Percentiles rank a stretch among this genome's conserved stretches.
phyloP scores from a whole-genome alignment of 2,329 filamentous ascomycete species.

The Cercospora sesami region DNA sequence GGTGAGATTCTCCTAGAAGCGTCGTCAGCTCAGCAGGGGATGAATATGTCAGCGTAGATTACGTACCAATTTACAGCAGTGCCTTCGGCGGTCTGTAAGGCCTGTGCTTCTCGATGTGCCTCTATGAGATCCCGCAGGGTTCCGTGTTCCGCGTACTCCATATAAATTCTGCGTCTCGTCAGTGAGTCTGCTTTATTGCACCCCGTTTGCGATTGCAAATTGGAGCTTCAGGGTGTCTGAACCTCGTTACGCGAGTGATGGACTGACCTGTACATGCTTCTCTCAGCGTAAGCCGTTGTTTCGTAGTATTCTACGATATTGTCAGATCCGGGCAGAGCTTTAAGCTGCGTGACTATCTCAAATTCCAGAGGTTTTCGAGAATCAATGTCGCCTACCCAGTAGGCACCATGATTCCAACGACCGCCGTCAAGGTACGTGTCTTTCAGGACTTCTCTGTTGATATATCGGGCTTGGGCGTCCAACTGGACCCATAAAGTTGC shows the following conservation, averaged over 20 bases:
- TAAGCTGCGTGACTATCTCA: not conserved
- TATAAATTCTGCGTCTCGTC: not conserved
- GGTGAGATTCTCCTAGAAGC: not conserved
- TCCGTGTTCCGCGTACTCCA: not conserved
- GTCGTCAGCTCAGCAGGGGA: not conserved
- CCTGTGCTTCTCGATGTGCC: not conserved
- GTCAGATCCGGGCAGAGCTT: not conserved
- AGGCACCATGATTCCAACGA: not conserved
- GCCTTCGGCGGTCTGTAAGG: not conserved
- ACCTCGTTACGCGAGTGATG: not conserved
- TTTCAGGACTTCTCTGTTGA: not conserved
- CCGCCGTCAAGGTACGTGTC: not conserved
- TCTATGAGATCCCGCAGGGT: not conserved
- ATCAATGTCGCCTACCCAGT: slow-evolving; percentile 2
- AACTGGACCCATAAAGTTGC: not conserved
- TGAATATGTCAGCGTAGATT: not conserved
- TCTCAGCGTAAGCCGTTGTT: not conserved
- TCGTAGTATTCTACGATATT: slow-evolving; percentile 4
- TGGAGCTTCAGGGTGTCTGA: not conserved
- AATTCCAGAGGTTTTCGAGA: not conserved
- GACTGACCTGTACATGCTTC: not conserved
- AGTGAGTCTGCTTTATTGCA: not conserved
- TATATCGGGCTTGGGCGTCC: not conserved
- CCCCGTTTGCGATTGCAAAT: not conserved
- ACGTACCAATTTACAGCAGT: not conserved